Conservation (phyloP, 2,329 filamentous ascomycete genomes). For the Penicillium paneum region DNA sequence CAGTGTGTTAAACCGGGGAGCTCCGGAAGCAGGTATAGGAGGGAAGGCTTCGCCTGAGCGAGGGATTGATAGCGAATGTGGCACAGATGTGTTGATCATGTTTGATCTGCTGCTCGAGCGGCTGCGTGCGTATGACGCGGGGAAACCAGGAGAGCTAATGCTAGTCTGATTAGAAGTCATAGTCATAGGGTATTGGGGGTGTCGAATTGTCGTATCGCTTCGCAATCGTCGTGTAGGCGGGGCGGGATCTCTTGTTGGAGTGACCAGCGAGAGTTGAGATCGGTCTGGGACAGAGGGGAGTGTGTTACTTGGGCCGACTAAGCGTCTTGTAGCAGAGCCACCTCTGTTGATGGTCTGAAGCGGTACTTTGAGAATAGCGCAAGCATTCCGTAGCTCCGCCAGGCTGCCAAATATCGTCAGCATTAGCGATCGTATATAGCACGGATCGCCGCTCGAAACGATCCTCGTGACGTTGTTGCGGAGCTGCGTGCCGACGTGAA, state of each 20-base stretch:
- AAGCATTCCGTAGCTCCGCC: slow-evolving; percentile 59
- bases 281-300: slow-evolving; percentile 25
- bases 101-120: slow-evolving; percentile 54
- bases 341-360: slow-evolving; percentile 31
- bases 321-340: slow-evolving; percentile 26
- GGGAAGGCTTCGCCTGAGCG: slow-evolving; percentile 78
- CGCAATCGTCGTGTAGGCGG: slow-evolving; percentile 46
- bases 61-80: slow-evolving; percentile 61
- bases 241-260: slow-evolving; percentile 49
- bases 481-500: slow-evolving; percentile 49
- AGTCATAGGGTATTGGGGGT: slow-evolving; percentile 35
- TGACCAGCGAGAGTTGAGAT: slow-evolving; percentile 32
- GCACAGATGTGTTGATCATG: slow-evolving; percentile 46
- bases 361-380: slow-evolving; percentile 49
- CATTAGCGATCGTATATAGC: slow-evolving; percentile 58
- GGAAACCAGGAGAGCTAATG: slow-evolving; percentile 31
- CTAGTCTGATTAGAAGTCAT: slow-evolving; percentile 30
- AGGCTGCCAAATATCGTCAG: slow-evolving; percentile 58
- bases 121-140: slow-evolving; percentile 36
- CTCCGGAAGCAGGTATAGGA: slow-evolving; percentile 44
- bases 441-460: slow-evolving; percentile 54
- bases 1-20: slow-evolving; percentile 52
- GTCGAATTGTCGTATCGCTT: slow-evolving; percentile 52
- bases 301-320: slow-evolving; percentile 32
- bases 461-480: slow-evolving; percentile 50